A percentile compares a stretch with the other conserved stretches of the same genome.
Conservation (phyloP, 768 basidiomycete species). For the Xerocomus potaroensis region DNA sequence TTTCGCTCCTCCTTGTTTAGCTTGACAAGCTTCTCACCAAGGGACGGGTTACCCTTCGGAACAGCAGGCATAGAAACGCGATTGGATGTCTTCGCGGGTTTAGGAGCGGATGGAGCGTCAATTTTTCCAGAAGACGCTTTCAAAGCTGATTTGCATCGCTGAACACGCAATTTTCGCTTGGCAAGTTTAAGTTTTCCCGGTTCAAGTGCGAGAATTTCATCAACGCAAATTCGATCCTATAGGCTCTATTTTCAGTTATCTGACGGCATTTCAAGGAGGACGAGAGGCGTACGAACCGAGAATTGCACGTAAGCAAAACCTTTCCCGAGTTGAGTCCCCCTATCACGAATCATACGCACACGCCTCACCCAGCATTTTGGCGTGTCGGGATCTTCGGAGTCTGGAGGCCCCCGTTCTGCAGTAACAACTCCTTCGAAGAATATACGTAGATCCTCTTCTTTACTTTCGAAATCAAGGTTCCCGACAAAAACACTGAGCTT, state of each 20-base stretch:
- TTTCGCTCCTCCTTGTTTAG: constrained; percentile 87
- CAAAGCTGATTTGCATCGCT: constrained; percentile 79
- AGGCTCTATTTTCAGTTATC: neutral
- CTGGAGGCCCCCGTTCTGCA: constrained; percentile 63
- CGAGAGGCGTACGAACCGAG: constrained; percentile 40
- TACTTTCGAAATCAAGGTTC: constrained; percentile 86
- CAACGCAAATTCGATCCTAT: constrained; percentile 88
- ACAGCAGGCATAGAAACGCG: constrained; percentile 13
- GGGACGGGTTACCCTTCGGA: constrained; percentile 77
- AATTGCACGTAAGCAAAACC: constrained; percentile 95
- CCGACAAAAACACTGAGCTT: constrained; percentile 87
- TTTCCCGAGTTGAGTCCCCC: constrained; percentile 90
- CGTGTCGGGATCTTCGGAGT: constrained; percentile 32
- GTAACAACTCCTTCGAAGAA: constrained; percentile 81
- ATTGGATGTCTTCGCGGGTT: constrained; percentile 4
- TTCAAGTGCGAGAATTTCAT: constrained; percentile 85
- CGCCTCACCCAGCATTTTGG: constrained; percentile 64
- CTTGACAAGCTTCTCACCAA: constrained; percentile 74
- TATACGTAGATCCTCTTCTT: constrained; percentile 81
- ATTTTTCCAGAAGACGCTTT: constrained; percentile 30
- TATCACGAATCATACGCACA: constrained; percentile 87
- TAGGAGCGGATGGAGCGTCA: neutral
- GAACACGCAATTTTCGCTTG: constrained; percentile 87
- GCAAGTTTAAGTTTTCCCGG: constrained; percentile 80
- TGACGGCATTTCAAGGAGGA: neutral